phyloP scores from a whole-genome alignment of 352 stramenopile species.

The Phytophthora quininea region DNA sequence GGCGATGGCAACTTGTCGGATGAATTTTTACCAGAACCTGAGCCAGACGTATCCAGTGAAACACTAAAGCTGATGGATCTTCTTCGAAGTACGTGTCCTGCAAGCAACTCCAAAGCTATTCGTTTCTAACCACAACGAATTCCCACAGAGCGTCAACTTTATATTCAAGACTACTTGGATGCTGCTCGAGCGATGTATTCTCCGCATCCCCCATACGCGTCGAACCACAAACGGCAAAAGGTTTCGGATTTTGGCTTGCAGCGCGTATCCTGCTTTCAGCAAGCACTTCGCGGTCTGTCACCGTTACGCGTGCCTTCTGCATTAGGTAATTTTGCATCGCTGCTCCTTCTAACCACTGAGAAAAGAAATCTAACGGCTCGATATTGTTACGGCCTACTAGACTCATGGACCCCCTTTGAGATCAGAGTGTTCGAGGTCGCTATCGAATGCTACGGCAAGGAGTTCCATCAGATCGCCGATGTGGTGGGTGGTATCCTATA shows the following conservation, averaged over 20 bases:
- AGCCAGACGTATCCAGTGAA: constrained; percentile 59
- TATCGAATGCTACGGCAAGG: constrained; percentile 87
- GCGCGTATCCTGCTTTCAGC: constrained; percentile 49
- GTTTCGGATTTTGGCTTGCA: constrained; percentile 62
- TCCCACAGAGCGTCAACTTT: constrained; percentile 62
- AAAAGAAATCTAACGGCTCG: constrained; percentile 6
- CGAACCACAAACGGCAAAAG: constrained; percentile 60
- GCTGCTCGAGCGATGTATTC: constrained; percentile 61
- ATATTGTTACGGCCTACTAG: constrained; percentile 20
- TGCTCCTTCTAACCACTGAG: background rate
- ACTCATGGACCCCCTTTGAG: constrained; percentile 79
- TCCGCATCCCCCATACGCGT: constrained; percentile 36
- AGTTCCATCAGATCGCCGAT: constrained; percentile 75
- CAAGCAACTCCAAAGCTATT: background rate
- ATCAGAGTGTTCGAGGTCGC: constrained; percentile 85
- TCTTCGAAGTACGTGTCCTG: constrained; percentile 58
- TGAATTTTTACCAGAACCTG: constrained; percentile 56
- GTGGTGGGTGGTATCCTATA: constrained; percentile 44
- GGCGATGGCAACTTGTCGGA: constrained; percentile 44
- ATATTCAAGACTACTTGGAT: constrained; percentile 72
- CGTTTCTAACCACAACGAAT: background rate
- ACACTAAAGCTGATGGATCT: constrained; percentile 67
- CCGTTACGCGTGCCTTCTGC: constrained; percentile 50
- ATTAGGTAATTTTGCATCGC: constrained; percentile 37
- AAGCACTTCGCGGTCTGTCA: constrained; percentile 54